phyloP scores from a whole-genome alignment of 148 eudicot genomes.

The Persicaria tinctoria region DNA sequence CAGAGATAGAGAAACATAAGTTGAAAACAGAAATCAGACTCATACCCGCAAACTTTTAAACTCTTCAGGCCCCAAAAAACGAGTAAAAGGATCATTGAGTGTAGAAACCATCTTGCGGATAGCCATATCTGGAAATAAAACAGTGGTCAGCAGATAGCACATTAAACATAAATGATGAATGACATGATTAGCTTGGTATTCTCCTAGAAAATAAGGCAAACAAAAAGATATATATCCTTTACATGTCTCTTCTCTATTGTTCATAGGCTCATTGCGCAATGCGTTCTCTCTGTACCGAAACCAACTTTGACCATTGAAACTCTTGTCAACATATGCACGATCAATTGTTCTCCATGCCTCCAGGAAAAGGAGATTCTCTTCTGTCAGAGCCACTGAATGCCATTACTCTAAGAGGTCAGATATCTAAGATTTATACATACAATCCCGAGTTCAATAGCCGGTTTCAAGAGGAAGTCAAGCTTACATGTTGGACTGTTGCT shows the following conservation, averaged over 20 bases:
- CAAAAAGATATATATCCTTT: not conserved
- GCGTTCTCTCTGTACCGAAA: conserved; percentile 95
- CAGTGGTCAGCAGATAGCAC: not conserved
- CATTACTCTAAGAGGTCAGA: not conserved
- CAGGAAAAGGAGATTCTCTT: conserved; percentile 89
- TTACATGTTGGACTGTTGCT: conserved; percentile 67
- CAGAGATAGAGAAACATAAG: not conserved
- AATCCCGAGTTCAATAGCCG: not conserved
- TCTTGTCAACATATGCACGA: conserved; percentile 92
- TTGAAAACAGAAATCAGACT: not conserved
- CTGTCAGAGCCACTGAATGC: conserved; percentile 72
- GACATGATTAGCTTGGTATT: not conserved
- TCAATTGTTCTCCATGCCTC: conserved; percentile 99
- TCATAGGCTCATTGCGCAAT: conserved; percentile 86
- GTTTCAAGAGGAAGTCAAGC: conserved; percentile 19
- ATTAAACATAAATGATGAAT: not conserved
- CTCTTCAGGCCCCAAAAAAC: conserved; percentile 92
- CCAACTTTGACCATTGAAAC: conserved; percentile 98
- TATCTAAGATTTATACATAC: conserved; percentile 4
- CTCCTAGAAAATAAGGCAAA: not conserved
- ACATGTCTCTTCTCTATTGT: conserved; percentile 86
- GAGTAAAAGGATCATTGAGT: conserved; percentile 91
- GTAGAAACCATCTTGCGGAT: conserved; percentile 88
- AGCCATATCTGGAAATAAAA: conserved; percentile 46
- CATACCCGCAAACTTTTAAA: conserved; percentile 79